These are phyloP conservation scores for Aspergillus quadricinctus DNA, from an alignment of 2,329 filamentous ascomycete genomes.

Conservation along the genomic window DNA sequence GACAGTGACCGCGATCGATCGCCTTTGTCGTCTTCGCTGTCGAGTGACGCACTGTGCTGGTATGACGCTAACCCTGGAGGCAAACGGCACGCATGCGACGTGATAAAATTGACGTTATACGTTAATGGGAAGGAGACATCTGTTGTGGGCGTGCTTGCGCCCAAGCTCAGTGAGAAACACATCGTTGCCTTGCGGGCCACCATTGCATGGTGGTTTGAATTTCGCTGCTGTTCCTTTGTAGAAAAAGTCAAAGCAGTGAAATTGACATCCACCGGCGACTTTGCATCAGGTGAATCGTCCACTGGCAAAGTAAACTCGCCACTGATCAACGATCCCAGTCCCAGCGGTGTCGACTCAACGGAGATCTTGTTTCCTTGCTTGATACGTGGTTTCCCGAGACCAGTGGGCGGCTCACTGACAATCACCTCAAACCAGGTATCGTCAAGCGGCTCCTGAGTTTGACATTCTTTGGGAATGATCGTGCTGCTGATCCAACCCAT, in stretches of 20 bases:
- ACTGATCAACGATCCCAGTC: conserved; percentile 34
- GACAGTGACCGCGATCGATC: background rate
- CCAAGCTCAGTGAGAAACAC: conserved; percentile 21
- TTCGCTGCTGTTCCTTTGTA: conserved; percentile 13
- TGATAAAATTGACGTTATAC: conserved; percentile 52
- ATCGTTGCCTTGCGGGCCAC: conserved; percentile 22
- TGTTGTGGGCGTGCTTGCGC: conserved; percentile 11
- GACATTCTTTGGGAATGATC: conserved; percentile 35
- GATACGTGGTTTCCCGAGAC: conserved; percentile 39
- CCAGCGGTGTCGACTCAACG: conserved; percentile 38
- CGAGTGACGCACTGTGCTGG: background rate
- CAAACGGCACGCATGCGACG: conserved; percentile 50
- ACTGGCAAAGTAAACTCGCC: conserved; percentile 37
- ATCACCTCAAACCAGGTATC: conserved; percentile 50
- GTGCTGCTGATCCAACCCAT: conserved; percentile 53
- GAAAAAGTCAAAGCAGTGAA: conserved; percentile 24
- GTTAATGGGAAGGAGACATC: conserved; percentile 38
- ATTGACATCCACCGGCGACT: conserved; percentile 11
- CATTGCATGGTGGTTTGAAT: conserved; percentile 11
- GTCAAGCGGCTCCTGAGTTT: conserved; percentile 20
- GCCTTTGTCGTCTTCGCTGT: background rate
- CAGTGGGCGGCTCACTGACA: conserved; percentile 27
- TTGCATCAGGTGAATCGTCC: conserved; percentile 20
- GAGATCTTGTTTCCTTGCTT: conserved; percentile 37
- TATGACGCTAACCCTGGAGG: conserved; percentile 32